Base-by-base conservation (phyloP, 169 alveolate genomes). In the Eimeria necatrix region DNA sequence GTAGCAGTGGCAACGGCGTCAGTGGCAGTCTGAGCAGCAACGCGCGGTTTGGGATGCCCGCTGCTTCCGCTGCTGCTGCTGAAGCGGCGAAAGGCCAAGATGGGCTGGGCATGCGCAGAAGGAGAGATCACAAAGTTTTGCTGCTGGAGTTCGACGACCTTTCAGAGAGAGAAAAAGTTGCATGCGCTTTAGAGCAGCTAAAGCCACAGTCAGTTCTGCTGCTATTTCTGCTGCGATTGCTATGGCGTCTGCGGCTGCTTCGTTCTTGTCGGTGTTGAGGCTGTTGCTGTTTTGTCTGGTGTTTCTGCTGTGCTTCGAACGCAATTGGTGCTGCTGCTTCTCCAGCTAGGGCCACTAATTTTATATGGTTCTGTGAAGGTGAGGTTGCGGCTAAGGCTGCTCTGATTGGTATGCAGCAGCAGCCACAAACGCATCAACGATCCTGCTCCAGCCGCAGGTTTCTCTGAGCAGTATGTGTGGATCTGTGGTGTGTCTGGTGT, bases 111-210 rank as follows among this genome's bases (percentile, higher is more conserved):
- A 51, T 56, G 51, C 26, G 73, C 83, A 22, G 56, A 4, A 32
- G 64, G 83, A 32, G 46, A 32, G 48, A 68, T 46, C 64, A 49
- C 83, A 86, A 86, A 48, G 81, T 86, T 24, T 12, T 86, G 24
- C 93, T 86, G 22, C 93, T 86, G n/a, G 83, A 86, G 64, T 86
- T 86, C 60, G 93, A 60, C 4, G 73, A 68, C 22, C 60, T 32
- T 8, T 49, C 71, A 7, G 93, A 86, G 20, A 86, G 93, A 49
- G 93, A 86, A 46, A 60, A 32, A 24, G 93, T 86, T 71, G 93
- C 93, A 22, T 56, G 93, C 51, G 93, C 93, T n/a, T 64, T 86
- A 3, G 81, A 86, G 22, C 71, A 86, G 49, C 84, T 56, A 4
- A 86, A 86, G 20, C 93, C 93, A 3, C 81, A 86, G 93, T 86